Evolutionary conservation across 495 filamentous ascomycete genomes (phyloP).

Genomic region (Opeltia flavorubescens): DNA sequence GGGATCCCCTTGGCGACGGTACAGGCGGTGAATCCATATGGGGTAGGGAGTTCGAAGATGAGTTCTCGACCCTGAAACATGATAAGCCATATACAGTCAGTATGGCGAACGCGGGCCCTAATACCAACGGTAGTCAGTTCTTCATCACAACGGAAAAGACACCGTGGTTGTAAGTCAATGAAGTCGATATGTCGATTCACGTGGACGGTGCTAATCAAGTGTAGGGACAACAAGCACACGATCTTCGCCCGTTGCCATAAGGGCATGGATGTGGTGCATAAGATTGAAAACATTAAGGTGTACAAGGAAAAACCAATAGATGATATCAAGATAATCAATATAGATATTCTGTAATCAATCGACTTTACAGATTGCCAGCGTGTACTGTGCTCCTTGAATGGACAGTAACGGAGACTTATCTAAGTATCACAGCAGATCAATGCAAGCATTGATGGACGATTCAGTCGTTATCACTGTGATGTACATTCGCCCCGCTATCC

Average conservation of each 20-base stretch:
- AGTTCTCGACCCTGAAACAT: constrained; percentile 81
- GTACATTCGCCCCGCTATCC: no score
- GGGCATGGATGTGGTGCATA: constrained; percentile 89
- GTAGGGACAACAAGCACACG: constrained; percentile 74
- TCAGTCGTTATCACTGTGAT: no score
- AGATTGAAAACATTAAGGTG: constrained; percentile 86
- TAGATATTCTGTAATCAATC: constrained; percentile 39
- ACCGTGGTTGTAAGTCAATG: constrained; percentile 50
- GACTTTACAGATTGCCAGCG: no score
- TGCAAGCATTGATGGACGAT: no score
- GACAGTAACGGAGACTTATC: no score
- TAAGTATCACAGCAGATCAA: no score
- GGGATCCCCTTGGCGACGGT: constrained; percentile 87
- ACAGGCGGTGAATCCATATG: constrained; percentile 96
- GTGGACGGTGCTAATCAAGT: background rate
- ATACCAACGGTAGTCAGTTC: constrained; percentile 72
- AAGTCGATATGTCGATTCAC: background rate
- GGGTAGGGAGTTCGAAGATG: constrained; percentile 91
- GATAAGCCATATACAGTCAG: constrained; percentile 92
- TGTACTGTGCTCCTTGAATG: no score
- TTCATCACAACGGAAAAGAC: constrained; percentile 98
- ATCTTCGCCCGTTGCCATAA: constrained; percentile 84
- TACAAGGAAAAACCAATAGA: constrained; percentile 94
- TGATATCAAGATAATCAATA: constrained; percentile 94
- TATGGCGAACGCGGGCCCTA: constrained; percentile 94